Base-by-base conservation (phyloP, 352 stramenopile genomes). In the Globisporangium recalcitrans region DNA sequence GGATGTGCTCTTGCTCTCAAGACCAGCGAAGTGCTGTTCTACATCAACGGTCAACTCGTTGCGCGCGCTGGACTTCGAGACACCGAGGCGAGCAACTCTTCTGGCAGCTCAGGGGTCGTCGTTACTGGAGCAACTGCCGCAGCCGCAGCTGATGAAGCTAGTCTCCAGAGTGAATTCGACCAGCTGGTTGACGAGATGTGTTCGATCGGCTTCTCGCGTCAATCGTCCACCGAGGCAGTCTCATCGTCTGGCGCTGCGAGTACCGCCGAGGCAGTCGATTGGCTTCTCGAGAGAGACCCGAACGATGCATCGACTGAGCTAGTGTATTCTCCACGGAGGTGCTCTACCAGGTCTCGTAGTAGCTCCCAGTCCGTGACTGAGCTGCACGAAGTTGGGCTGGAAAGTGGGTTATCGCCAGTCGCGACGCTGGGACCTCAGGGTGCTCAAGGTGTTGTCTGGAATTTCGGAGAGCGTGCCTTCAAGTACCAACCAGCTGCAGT, bases 391-490 rank as follows among this genome's bases (percentile, higher is more conserved):
- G 34, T 26, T 38, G 38, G 14, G 5, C 13, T 32, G 31, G 14
- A 44, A 21, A 32, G 22, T 16, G 16, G 38, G 1, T 64, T 77
- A 21, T 69, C 55, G 51, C 72, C 74, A 32, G 63, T 63, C 27
- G 80, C 71, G 9, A 84, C 74, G 26, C 65, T 90, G n/a, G 70
- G 73, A 24, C 67, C 71, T 13, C 72, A 86, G 24, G 82, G 82
- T 24, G 78, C 77, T 10, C 80, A 92, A 54, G 74, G 77, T 10
- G 24, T 90, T 26, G 76, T 75, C 9, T 92, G 83, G 83, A 92
- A 92, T 63, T 77, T 92, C 62, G 83, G 83, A 0, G 74, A 90
- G 7, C 65, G 62, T 1, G 68, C 76, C 27, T 88, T 92, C 47
- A 84, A 84, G 42, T 79, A 74, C 36, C 34, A 69, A 27, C 73